Percentiles rank a stretch among this genome's conserved stretches.
Evolutionary conservation across 306 rosid genomes (phyloP).

Genomic region (Castanea sativa): DNA sequence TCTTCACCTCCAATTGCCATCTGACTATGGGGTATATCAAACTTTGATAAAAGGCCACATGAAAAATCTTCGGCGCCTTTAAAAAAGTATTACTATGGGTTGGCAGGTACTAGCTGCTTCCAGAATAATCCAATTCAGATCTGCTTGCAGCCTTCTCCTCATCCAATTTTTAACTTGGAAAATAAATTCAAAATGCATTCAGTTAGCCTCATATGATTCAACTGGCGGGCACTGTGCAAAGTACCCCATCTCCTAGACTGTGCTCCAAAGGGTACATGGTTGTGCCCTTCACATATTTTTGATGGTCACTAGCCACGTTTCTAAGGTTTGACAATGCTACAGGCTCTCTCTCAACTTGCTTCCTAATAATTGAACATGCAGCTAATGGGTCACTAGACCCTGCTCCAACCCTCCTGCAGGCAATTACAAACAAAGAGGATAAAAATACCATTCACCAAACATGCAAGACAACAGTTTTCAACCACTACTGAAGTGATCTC

Average conservation of each 20-base stretch:
- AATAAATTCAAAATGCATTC: background rate
- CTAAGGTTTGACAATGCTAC: constrained; percentile 45
- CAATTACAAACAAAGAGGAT: constrained; percentile 12
- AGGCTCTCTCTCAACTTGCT: constrained; percentile 47
- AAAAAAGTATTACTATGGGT: background rate
- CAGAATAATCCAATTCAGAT: background rate
- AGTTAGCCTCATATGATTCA: constrained; percentile 23
- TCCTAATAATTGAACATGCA: constrained; percentile 62
- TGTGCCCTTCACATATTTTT: constrained; percentile 56
- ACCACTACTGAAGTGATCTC: background rate
- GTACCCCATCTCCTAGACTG: constrained; percentile 60
- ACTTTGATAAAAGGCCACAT: background rate
- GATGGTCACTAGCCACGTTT: constrained; percentile 58
- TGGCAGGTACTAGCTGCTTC: background rate
- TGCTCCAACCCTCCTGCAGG: constrained; percentile 77
- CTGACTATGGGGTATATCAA: background rate
- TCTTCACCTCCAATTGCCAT: background rate
- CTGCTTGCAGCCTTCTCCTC: constrained; percentile 4
- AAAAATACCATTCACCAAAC: background rate
- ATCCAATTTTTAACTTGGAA: background rate
- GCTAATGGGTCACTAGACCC: constrained; percentile 68
- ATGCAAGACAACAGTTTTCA: background rate
- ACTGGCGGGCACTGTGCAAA: constrained; percentile 67
- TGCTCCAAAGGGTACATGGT: constrained; percentile 90
- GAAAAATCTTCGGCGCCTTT: constrained; percentile 6